Conservation (phyloP, 768 basidiomycete species). For the Porphyrellus cyaneotinctus region DNA sequence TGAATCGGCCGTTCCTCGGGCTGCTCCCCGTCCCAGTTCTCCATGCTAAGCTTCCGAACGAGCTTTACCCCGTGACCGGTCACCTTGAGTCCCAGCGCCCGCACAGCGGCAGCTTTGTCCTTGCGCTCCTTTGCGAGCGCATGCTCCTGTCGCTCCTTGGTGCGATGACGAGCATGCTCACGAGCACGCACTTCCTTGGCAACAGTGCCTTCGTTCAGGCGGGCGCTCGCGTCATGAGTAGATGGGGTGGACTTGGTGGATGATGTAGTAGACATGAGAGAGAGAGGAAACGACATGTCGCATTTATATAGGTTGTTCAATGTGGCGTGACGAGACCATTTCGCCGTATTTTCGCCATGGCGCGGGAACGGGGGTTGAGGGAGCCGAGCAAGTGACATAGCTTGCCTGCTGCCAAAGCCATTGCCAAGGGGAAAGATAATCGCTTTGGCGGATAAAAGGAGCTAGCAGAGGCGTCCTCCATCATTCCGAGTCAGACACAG, state of each 20-base stretch:
- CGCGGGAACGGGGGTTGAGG: slow-evolving; percentile 16
- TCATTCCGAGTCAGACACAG: slow-evolving; percentile 19
- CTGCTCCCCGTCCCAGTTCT: slow-evolving; percentile 27
- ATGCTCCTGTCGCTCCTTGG: slow-evolving; percentile 31
- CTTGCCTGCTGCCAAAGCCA: not conserved
- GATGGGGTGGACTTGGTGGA: slow-evolving; percentile 18
- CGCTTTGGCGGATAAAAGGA: slow-evolving; percentile 2
- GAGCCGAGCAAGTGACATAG: slow-evolving; percentile 16
- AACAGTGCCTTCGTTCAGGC: slow-evolving; percentile 13
- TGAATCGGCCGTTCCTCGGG: slow-evolving; percentile 1
- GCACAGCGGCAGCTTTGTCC: slow-evolving; percentile 20
- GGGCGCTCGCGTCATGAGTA: slow-evolving; percentile 18
- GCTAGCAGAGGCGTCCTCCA: slow-evolving; percentile 1
- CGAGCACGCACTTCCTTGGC: slow-evolving; percentile 31
- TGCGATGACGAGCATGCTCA: slow-evolving; percentile 33
- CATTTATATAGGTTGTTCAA: slow-evolving; percentile 31
- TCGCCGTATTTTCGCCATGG: slow-evolving; percentile 15
- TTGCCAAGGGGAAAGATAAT: not conserved
- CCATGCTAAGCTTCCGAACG: slow-evolving; percentile 25
- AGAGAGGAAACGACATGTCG: slow-evolving; percentile 1
- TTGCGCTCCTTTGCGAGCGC: slow-evolving; percentile 31
- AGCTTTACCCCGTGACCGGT: slow-evolving; percentile 11
- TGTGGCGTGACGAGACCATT: slow-evolving; percentile 20
- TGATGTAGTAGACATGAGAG: slow-evolving; percentile 31
- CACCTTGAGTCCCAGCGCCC: slow-evolving; percentile 20